Conservation (phyloP, 306 rosid genomes). For the Rosa persica region DNA sequence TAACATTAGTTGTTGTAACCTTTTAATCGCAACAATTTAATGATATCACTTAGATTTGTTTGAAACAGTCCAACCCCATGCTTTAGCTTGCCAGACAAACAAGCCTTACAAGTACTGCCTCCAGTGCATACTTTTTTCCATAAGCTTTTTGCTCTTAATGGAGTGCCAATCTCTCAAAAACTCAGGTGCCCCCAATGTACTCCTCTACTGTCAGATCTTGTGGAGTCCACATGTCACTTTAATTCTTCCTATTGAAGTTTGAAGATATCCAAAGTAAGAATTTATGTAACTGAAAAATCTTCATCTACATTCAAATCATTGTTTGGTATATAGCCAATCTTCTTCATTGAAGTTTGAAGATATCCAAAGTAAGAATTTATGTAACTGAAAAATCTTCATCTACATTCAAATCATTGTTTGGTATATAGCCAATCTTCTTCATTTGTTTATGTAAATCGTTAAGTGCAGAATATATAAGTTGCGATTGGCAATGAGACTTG, state of each 20-base stretch:
- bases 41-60: not conserved
- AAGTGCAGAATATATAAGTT: slow-evolving; percentile 33
- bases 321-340: slow-evolving; percentile 19
- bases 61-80: not conserved
- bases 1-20: too few species aligned
- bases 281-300: not conserved
- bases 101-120: not conserved
- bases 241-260: not conserved
- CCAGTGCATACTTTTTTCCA: too few species aligned
- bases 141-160: too few species aligned
- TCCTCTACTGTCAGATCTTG: too few species aligned
- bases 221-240: too few species aligned
- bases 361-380: not conserved
- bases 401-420: slow-evolving; percentile 12
- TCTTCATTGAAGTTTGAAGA: slow-evolving; percentile 32
- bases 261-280: not conserved
- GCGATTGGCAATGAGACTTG: slow-evolving; percentile 31
- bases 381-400: slow-evolving; percentile 11
- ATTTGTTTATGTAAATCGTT: slow-evolving; percentile 38
- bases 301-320: slow-evolving; percentile 23
- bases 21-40: too few species aligned
- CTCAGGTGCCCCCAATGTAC: too few species aligned
- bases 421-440: slow-evolving; percentile 33
- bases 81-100: not conserved
- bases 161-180: too few species aligned